Percentiles rank a stretch among this genome's conserved stretches.
Evolutionary conservation across 345 rosid genomes (phyloP).

Genomic region (Abelmoschus esculentus): DNA sequence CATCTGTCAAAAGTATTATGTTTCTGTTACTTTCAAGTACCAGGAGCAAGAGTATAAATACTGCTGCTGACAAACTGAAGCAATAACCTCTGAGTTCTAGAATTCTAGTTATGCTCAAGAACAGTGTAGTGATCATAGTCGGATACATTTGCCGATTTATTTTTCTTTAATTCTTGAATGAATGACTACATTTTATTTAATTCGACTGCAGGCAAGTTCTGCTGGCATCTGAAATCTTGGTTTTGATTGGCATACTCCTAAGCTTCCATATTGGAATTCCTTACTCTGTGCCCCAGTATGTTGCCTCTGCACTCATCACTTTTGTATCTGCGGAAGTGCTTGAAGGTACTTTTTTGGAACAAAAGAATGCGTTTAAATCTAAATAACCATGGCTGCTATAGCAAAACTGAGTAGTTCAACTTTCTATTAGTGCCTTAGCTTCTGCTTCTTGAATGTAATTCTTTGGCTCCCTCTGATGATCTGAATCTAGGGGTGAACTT

Average conservation of each 20-base stretch:
- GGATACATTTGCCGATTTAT: not conserved
- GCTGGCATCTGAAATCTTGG: constrained; percentile 55
- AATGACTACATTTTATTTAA: not conserved
- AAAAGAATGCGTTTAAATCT: too few relatives aligned
- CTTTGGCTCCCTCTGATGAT: not conserved
- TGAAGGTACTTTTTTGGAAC: constrained; percentile 29
- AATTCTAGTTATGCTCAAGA: not conserved
- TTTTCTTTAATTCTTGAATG: not conserved
- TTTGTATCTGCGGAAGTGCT: constrained; percentile 56
- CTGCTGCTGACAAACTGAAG: too few relatives aligned
- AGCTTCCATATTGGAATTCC: constrained; percentile 42
- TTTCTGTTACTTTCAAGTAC: too few relatives aligned
- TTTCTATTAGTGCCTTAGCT: not conserved
- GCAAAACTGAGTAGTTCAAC: not conserved
- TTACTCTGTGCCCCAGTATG: constrained; percentile 44
- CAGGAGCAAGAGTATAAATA: too few relatives aligned
- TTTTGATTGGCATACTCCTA: constrained; percentile 41
- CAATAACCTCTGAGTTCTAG: too few relatives aligned
- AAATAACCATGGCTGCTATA: too few relatives aligned
- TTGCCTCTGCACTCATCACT: constrained; percentile 39
- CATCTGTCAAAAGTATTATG: too few relatives aligned
- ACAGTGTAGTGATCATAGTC: not conserved
- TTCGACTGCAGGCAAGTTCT: constrained; percentile 56
- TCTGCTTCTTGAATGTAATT: not conserved
- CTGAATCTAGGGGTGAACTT: constrained; percentile 42